phyloP scores from a whole-genome alignment of 768 basidiomycete genomes.

The Boletus subparvulus region DNA sequence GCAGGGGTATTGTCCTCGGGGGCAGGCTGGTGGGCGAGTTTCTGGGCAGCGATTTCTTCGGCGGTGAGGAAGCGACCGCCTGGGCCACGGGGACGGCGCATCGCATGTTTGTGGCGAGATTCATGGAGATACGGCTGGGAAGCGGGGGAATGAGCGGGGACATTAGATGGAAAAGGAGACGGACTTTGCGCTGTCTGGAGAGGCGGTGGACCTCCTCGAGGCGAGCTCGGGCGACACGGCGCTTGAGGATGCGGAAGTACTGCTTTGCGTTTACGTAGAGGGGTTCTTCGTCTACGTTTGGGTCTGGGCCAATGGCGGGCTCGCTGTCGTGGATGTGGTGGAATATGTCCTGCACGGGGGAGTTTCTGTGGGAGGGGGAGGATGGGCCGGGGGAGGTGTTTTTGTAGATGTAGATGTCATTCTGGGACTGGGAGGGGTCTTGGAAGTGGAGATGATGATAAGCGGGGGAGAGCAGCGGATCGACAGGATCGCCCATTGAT shows the following conservation, averaged over 20 bases:
- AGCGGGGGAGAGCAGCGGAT: conserved; percentile 60
- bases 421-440: conserved; percentile 22
- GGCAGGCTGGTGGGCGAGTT: conserved; percentile 38
- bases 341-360: conserved; percentile 32
- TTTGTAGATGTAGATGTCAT: conserved; percentile 31
- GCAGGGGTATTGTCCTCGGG: conserved; percentile 21
- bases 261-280: conserved; percentile 99
- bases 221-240: conserved; percentile 85
- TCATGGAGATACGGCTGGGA: conserved; percentile 94
- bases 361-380: conserved; percentile 28
- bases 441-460: conserved; percentile 46
- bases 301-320: conserved; percentile 35
- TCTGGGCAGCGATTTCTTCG: conserved; percentile 89
- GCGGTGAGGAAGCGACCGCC: conserved; percentile 97
- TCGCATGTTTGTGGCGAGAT: conserved; percentile 96
- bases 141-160: conserved; percentile 8
- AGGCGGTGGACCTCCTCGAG: conserved; percentile 93
- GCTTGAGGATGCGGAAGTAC: conserved; percentile 97
- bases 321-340: conserved; percentile 30
- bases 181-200: conserved; percentile 89
- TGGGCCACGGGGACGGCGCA: conserved; percentile 94
- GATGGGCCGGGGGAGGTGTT: conserved; percentile 34
- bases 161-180: not conserved
- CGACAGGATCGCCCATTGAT: conserved; percentile 57
- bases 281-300: conserved; percentile 85